Conservation (phyloP, 2,329 filamentous ascomycete species). For the Trichoderma sp. region DNA sequence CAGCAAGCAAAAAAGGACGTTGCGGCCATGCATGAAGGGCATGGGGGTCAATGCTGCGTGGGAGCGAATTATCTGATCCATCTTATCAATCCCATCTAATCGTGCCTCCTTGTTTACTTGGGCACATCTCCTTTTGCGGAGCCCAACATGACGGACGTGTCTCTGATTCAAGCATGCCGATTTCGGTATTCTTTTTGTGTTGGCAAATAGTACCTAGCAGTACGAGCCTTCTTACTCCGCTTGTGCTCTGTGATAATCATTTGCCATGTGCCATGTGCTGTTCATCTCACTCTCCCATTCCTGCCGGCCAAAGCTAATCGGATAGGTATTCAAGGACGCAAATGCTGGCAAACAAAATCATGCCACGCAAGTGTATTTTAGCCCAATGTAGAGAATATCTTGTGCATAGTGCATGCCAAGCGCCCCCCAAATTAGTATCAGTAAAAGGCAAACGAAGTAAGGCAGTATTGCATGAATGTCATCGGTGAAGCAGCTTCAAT, state of each 20-base stretch:
- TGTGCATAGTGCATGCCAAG: not conserved
- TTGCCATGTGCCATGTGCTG: not conserved
- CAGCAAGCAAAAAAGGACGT: not conserved
- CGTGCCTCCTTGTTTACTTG: not conserved
- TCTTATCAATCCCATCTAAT: constrained; percentile 25
- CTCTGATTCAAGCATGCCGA: constrained; percentile 1
- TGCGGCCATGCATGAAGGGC: not conserved
- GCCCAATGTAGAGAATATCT: not conserved
- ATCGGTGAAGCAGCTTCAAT: not conserved
- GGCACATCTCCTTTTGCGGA: constrained; percentile 17
- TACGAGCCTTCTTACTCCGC: not conserved
- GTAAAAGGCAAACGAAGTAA: not conserved
- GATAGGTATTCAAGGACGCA: not conserved
- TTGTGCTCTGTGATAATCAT: not conserved
- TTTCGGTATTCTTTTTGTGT: not conserved
- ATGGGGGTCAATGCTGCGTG: not conserved
- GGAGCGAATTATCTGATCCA: constrained; percentile 20
- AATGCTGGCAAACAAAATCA: not conserved
- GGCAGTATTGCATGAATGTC: not conserved
- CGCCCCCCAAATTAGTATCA: not conserved
- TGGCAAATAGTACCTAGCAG: not conserved
- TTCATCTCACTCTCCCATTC: not conserved
- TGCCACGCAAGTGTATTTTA: not conserved
- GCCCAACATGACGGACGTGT: not conserved
- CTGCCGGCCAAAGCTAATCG: not conserved